phyloP scores from a whole-genome alignment of 495 filamentous ascomycete genomes.

The Penicillium antarcticum region DNA sequence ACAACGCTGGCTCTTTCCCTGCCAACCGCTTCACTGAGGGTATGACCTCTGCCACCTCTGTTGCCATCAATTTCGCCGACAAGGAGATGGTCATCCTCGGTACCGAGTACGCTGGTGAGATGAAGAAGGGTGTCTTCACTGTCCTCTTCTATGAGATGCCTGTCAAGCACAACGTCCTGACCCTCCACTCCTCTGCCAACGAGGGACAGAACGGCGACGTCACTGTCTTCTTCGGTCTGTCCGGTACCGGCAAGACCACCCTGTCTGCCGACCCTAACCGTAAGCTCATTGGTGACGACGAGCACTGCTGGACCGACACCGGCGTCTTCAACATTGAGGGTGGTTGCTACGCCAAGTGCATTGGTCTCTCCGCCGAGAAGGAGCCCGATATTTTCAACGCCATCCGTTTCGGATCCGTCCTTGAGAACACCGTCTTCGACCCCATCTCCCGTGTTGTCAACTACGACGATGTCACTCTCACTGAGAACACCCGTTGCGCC shows the following conservation, averaged over 20 bases:
- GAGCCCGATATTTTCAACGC: constrained; percentile 97
- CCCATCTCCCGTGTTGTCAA: constrained; percentile 83
- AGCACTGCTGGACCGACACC: constrained; percentile 97
- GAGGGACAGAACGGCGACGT: constrained; percentile 86
- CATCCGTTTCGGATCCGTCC: constrained; percentile 93
- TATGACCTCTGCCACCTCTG: constrained; percentile 93
- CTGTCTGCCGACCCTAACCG: constrained; percentile 96
- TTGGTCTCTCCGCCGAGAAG: constrained; percentile 97
- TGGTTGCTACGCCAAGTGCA: constrained; percentile 98
- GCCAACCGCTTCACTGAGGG: constrained; percentile 97
- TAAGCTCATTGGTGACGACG: constrained; percentile 94
- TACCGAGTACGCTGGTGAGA: constrained; percentile 98
- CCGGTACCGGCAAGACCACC: constrained; percentile 97
- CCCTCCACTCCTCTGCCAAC: constrained; percentile 92
- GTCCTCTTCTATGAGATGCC: constrained; percentile 99
- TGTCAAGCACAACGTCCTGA: constrained; percentile 97
- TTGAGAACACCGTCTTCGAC: constrained; percentile 98
- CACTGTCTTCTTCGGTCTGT: constrained; percentile 98
- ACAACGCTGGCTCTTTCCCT: constrained; percentile 97
- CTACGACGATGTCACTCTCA: constrained; percentile 92
- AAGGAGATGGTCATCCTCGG: constrained; percentile 98
- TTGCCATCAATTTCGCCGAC: constrained; percentile 83
- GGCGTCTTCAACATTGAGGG: constrained; percentile 99
- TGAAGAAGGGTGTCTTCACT: constrained; percentile 99
- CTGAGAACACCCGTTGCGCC: constrained; percentile 96